phyloP scores from a whole-genome alignment of 1,284 basidiomycete species.

The Athelia psychrophila region DNA sequence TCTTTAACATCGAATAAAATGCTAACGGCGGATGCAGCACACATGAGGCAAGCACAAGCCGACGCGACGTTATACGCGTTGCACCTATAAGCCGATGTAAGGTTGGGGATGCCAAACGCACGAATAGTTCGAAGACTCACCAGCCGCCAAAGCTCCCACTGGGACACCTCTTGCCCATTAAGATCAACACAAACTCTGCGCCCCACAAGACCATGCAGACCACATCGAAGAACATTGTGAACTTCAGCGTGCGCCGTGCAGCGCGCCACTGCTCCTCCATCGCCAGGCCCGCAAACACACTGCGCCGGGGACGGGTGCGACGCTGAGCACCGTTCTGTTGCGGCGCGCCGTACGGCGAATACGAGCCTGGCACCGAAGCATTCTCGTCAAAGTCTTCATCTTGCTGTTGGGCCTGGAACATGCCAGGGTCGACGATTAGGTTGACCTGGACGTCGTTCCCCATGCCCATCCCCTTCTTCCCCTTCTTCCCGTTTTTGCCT shows the following conservation, averaged over 20 bases:
- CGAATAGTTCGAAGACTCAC: slow-evolving; percentile 35
- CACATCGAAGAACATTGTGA: slow-evolving; percentile 47
- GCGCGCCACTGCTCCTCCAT: slow-evolving; percentile 62
- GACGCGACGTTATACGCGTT: slow-evolving; percentile 66
- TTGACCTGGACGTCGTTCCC: slow-evolving; percentile 61
- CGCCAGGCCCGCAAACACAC: slow-evolving; percentile 57
- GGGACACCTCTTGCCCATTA: slow-evolving; percentile 61
- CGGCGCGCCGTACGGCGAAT: slow-evolving; percentile 20
- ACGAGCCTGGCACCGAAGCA: slow-evolving; percentile 25
- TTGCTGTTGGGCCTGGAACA: slow-evolving; percentile 38
- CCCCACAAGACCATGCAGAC: slow-evolving; percentile 54
- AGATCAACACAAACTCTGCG: slow-evolving; percentile 53
- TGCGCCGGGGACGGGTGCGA: slow-evolving; percentile 35
- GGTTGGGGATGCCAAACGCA: not conserved
- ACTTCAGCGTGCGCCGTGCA: slow-evolving; percentile 53
- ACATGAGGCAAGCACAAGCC: slow-evolving; percentile 56
- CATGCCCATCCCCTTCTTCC: slow-evolving; percentile 23
- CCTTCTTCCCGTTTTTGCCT: slow-evolving; percentile 35
- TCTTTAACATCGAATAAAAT: slow-evolving; percentile 68
- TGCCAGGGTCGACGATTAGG: slow-evolving; percentile 64
- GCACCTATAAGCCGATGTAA: slow-evolving; percentile 44
- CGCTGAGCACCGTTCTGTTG: not conserved
- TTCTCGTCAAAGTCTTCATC: slow-evolving; percentile 33
- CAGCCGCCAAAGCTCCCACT: slow-evolving; percentile 59
- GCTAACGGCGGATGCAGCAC: slow-evolving; percentile 50